Conservation (phyloP, 768 basidiomycete genomes). For the Lyophyllum atratum region DNA sequence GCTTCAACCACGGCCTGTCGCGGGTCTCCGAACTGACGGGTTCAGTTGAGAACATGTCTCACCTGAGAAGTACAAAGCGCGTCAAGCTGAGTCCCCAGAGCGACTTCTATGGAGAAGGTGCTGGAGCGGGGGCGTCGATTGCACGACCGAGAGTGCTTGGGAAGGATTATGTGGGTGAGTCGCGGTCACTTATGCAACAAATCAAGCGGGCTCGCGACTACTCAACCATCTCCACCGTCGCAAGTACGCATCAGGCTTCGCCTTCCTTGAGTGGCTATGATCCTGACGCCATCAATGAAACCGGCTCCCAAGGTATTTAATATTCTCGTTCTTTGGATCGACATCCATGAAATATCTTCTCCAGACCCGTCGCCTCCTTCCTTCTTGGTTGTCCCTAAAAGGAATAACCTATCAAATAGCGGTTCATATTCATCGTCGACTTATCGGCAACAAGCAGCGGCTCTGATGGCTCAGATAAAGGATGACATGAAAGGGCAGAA, state of each 20-base stretch:
- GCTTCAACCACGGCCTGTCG: conserved; percentile 45
- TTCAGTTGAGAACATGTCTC: conserved; percentile 42
- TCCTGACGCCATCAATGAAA: conserved; percentile 9
- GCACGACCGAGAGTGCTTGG: conserved; percentile 48
- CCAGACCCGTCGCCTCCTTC: conserved; percentile 32
- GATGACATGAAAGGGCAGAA: conserved; percentile 75
- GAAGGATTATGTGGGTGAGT: conserved; percentile 79
- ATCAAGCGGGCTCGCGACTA: conserved; percentile 79
- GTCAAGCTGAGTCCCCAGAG: conserved; percentile 73
- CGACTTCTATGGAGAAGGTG: conserved; percentile 58
- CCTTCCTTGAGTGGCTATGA: conserved; percentile 20
- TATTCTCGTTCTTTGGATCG: not conserved
- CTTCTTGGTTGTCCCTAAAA: conserved; percentile 34
- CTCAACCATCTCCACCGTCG: conserved; percentile 70
- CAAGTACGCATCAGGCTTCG: conserved; percentile 38
- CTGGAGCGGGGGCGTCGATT: conserved; percentile 45
- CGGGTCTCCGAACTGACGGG: conserved; percentile 47
- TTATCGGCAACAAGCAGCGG: conserved; percentile 77
- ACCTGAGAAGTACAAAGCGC: conserved; percentile 76
- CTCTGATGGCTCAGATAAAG: conserved; percentile 85
- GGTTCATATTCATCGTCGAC: conserved; percentile 59
- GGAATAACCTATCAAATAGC: conserved; percentile 29
- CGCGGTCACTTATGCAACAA: conserved; percentile 74
- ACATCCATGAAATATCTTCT: conserved; percentile 1
- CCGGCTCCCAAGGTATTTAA: conserved; percentile 22